phyloP scores from a whole-genome alignment of 2,329 filamentous ascomycete genomes.

The Fusarium proliferatum region DNA sequence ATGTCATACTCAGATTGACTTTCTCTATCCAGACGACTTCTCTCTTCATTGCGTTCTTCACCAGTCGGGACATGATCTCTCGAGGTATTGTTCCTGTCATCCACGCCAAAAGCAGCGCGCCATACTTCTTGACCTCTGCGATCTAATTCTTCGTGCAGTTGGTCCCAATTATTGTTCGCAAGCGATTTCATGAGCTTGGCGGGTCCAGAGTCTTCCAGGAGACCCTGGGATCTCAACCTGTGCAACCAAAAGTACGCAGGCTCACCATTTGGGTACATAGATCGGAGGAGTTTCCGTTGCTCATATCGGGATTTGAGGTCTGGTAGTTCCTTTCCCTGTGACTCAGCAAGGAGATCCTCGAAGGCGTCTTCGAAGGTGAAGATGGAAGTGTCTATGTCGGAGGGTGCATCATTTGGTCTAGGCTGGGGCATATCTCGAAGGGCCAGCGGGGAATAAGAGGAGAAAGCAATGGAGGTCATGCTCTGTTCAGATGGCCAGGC shows the following conservation, averaged over 20 bases:
- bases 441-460: slow-evolving; percentile 46
- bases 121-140: slow-evolving; percentile 46
- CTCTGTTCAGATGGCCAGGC: slow-evolving; percentile 26
- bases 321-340: slow-evolving; percentile 55
- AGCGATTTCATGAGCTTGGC: slow-evolving; percentile 23
- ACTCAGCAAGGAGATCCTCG: slow-evolving; percentile 65
- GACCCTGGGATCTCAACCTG: slow-evolving; percentile 51
- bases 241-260: slow-evolving; percentile 57
- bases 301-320: slow-evolving; percentile 52
- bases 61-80: not conserved
- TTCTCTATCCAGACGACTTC: not conserved
- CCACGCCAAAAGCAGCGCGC: slow-evolving; percentile 33
- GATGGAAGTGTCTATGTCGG: slow-evolving; percentile 49
- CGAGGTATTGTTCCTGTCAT: slow-evolving; percentile 18
- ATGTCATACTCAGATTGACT: not conserved
- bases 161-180: slow-evolving; percentile 43
- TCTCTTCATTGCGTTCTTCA: slow-evolving; percentile 17
- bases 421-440: slow-evolving; percentile 61
- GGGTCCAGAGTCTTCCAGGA: slow-evolving; percentile 50
- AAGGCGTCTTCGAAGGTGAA: slow-evolving; percentile 69
- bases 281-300: slow-evolving; percentile 51
- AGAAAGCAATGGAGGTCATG: slow-evolving; percentile 42
- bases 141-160: slow-evolving; percentile 48
- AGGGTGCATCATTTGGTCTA: slow-evolving; percentile 56
- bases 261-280: slow-evolving; percentile 55